A percentile compares a stretch with the other conserved stretches of the same genome.
These are phyloP conservation scores for Limonomyces culmigenus DNA, from an alignment of 1,284 basidiomycete genomes.

Conservation along the genomic window DNA sequence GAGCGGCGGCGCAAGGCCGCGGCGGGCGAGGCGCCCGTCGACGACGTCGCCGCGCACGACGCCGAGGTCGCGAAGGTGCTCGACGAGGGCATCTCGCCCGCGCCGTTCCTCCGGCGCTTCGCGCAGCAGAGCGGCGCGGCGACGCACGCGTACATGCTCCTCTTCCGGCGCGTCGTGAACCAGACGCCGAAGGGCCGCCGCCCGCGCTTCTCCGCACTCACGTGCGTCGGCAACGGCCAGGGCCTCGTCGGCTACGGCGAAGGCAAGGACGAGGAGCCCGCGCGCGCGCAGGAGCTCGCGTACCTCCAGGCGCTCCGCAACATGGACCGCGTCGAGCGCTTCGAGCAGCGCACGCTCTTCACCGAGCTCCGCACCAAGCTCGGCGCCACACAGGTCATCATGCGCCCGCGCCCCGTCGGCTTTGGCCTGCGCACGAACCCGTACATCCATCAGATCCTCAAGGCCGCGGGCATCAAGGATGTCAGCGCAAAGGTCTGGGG, in stretches of 20 bases:
- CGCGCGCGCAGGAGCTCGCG: slow-evolving; percentile 48
- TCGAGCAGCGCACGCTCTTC: slow-evolving; percentile 85
- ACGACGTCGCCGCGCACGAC: slow-evolving; percentile 6
- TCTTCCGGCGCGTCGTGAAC: slow-evolving; percentile 49
- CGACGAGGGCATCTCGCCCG: slow-evolving; percentile 8
- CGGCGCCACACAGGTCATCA: slow-evolving; percentile 68
- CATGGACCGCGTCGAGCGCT: slow-evolving; percentile 83
- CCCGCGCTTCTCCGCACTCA: slow-evolving; percentile 45
- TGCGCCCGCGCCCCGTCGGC: slow-evolving; percentile 83
- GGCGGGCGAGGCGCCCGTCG: slow-evolving; percentile 1
- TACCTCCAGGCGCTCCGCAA: slow-evolving; percentile 63
- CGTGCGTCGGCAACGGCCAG: slow-evolving; percentile 74
- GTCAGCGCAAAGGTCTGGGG: slow-evolving; percentile 90
- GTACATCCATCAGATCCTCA: slow-evolving; percentile 75
- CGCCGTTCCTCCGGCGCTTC: slow-evolving; percentile 12
- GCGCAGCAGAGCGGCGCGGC: slow-evolving; percentile 8
- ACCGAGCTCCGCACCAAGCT: slow-evolving; percentile 75
- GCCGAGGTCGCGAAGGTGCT: slow-evolving; percentile 7
- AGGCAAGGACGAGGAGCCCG: slow-evolving; percentile 56
- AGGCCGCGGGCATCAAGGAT: slow-evolving; percentile 90
- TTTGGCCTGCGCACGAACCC: slow-evolving; percentile 89
- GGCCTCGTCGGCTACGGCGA: slow-evolving; percentile 86
- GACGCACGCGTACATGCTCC: slow-evolving; percentile 40
- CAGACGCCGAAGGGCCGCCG: slow-evolving; percentile 83
- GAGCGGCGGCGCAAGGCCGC: slow-evolving; percentile 5